phyloP scores from a whole-genome alignment of 768 basidiomycete genomes.

The Termitomyces sp. region DNA sequence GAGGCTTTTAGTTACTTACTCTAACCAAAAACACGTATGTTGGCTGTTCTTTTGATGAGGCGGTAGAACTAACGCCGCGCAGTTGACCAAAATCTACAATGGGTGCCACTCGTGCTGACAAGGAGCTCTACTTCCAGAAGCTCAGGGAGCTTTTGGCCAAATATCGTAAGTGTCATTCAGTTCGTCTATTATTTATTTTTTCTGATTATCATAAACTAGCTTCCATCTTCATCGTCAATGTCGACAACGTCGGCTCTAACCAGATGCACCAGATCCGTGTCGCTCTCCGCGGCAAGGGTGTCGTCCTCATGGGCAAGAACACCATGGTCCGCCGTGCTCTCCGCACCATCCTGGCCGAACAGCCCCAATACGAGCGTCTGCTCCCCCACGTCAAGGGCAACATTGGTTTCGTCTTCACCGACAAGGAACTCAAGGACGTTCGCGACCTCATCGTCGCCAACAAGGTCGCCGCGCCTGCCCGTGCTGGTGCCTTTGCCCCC shows the following conservation, averaged over 20 bases:
- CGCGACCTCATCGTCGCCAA: constrained; percentile 92
- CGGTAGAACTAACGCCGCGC: not conserved
- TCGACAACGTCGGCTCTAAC: constrained; percentile 99
- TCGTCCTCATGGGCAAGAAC: constrained; percentile 99
- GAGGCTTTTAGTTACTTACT: constrained; percentile 59
- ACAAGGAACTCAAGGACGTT: constrained; percentile 87
- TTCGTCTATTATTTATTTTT: not conserved
- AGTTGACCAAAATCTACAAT: constrained; percentile 48
- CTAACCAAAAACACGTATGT: constrained; percentile 13
- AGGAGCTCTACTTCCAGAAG: constrained; percentile 88
- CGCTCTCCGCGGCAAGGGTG: constrained; percentile 92
- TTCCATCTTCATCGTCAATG: constrained; percentile 98
- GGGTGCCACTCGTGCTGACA: constrained; percentile 89
- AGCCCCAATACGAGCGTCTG: constrained; percentile 93
- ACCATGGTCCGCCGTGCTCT: constrained; percentile 99
- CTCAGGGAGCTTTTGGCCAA: constrained; percentile 89
- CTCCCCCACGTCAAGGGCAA: constrained; percentile 95
- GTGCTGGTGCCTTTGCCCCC: constrained; percentile 95
- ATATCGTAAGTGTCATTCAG: constrained; percentile 60
- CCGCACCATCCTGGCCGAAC: constrained; percentile 83
- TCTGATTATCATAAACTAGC: constrained; percentile 39
- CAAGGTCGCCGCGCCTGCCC: constrained; percentile 98
- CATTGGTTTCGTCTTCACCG: constrained; percentile 99
- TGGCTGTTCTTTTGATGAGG: not conserved
- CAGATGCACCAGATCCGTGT: constrained; percentile 99